Base-by-base conservation (phyloP, 2,329 filamentous ascomycete species). In the Botrytis pseudocinerea region DNA sequence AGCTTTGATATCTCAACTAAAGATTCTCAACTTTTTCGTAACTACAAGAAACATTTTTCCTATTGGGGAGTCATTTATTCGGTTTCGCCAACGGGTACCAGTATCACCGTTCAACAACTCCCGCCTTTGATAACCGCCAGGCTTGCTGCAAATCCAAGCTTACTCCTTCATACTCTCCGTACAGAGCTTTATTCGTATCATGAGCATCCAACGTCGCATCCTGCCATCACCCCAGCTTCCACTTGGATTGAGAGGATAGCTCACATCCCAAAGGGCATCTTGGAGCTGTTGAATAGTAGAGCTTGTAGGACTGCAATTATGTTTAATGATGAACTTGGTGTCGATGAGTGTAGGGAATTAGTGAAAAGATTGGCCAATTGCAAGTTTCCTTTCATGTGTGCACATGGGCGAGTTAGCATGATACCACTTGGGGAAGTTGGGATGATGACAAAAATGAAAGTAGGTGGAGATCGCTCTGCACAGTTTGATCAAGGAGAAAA, bases 251-350 rank as follows among this genome's bases (percentile, higher is more conserved):
- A 85, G 1, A 84, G 84, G 9, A 88, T 97, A 59, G 87, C 89
- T 44, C 86, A 86, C 2, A 97, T 93, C 77, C 95, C 95, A 0
- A 85, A 87, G 40, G 91, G 92, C 0, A 89, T 98, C 20, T 78
- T 97, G 6, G 92, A 97, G 44, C 82, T 95, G 79, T 83, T 95
- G 7, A 91, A 94, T 78, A 94, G 92, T 0, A 87, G 92, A 72
- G 89, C 93, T 1, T 96, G 93, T 78, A 86, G 92, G 70, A 93
- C 92, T 59, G 92, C 93, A 3, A 90, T 96, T 80, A 95, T 95
- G 92, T 97, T 97, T 82, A 95, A 95, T 77, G 93, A 97, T 78
- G 79, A 83, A 9, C 82, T 96, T 12, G 85, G 84, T 0, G 75
- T 80, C 0, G 81, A 84, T 0, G 86, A 93, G 75, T 95, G 93